phyloP scores from a whole-genome alignment of 768 basidiomycete species.

The Favolaschia claudopus region DNA sequence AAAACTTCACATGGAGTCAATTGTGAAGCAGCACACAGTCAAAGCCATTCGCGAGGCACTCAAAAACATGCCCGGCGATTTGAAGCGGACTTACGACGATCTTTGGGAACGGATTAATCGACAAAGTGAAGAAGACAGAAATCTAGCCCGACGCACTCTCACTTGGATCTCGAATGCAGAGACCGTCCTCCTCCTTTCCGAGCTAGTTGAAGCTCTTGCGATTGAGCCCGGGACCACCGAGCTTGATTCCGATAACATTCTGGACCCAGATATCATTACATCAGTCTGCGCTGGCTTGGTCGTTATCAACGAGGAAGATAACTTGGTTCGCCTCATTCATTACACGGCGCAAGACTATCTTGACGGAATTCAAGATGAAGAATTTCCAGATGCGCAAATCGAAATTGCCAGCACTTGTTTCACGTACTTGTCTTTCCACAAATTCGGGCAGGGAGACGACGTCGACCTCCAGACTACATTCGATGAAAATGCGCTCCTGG shows the following conservation, averaged over 20 bases:
- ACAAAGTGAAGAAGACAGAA: background rate
- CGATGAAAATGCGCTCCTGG: background rate
- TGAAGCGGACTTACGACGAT: background rate
- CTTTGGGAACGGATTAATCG: background rate
- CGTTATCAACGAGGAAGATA: background rate
- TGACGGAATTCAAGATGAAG: background rate
- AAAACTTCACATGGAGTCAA: constrained; percentile 8
- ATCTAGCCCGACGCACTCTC: constrained; percentile 2
- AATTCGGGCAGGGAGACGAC: background rate
- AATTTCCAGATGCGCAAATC: background rate
- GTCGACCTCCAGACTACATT: background rate
- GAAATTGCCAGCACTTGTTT: background rate
- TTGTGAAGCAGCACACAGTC: background rate
- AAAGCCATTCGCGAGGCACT: background rate
- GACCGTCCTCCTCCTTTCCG: background rate
- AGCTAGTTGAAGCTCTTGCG: constrained; percentile 2
- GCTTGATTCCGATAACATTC: background rate
- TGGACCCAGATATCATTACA: background rate
- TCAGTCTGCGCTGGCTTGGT: constrained; percentile 4
- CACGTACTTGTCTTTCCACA: background rate
- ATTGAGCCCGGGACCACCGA: background rate
- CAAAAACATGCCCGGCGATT: background rate
- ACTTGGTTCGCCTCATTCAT: constrained; percentile 5
- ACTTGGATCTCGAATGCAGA: constrained; percentile 2
- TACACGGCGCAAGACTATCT: constrained; percentile 1